Base-by-base conservation (phyloP, 495 filamentous ascomycete genomes). In the Parathielavia appendiculata region DNA sequence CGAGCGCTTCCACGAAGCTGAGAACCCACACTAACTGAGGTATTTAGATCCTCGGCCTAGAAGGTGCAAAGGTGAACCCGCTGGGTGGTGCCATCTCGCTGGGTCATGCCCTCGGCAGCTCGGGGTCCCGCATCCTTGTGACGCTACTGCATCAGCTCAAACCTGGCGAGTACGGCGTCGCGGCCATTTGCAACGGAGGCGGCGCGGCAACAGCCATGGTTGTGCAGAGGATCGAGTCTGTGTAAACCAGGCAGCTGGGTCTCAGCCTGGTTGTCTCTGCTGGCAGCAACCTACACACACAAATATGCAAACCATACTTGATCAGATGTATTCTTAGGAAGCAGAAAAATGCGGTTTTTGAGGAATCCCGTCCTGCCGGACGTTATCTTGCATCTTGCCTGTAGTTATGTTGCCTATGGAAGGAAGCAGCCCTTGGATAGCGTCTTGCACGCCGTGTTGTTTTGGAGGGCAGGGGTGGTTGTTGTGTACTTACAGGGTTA, bases 161-260 rank as follows among this genome's bases (percentile, higher is more conserved):
- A 73, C 82, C 85, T 35, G 93, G 91, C 17, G 88, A 98, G 76
- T 97, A 95, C 70, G 93, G 93, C 20, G 87, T 91, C 54, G 93
- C 91, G 17, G 92, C 92, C 11, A 96, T 98, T 58, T 98, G 93
- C 74, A 98, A 98, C 64, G 93, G 93, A 45, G 93, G 93, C 17
- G 92, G 92, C 46, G 92, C 90, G 7, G 89, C 92, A 2, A 91
- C 87, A 20, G 92, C 91, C 0, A 84, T 98, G 73, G 90, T 98
- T 44, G 89, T 98, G 46, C 91, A 97, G 76, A 85, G 88, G 51
- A 78, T 97, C 52, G 87, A 90, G 39, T 80, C 76, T 55, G 85
- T 87, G 62, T 83, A 63, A 71, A 45, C 23, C 22, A 30, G 46
- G 14, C 12, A 43, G 17, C 5, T 32, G 13, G 38, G 40, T 12